Conservation (phyloP, 208 protist genomes). For the Leishmania amazonensis region DNA sequence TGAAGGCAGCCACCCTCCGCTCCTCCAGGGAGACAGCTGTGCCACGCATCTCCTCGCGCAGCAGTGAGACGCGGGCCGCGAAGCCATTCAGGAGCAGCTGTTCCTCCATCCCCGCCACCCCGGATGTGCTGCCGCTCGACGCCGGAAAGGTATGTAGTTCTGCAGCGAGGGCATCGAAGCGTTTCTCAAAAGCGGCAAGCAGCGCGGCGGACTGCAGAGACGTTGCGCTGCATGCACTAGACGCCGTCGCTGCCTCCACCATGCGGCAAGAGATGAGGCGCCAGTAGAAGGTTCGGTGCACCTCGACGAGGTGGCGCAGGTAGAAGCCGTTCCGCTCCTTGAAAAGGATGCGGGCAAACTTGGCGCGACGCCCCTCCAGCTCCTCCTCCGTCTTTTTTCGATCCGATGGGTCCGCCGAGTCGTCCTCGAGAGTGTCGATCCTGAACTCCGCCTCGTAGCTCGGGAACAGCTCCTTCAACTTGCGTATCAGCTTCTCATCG, state of each 20-base stretch:
- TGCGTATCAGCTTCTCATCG: constrained; percentile 89
- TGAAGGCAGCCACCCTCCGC: constrained; percentile 66
- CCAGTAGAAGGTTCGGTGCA: constrained; percentile 75
- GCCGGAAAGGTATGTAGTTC: constrained; percentile 48
- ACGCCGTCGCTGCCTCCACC: constrained; percentile 3
- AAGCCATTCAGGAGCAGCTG: constrained; percentile 82
- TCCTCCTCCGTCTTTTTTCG: constrained; percentile 33
- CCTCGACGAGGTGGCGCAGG: constrained; percentile 66
- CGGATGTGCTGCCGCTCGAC: background rate
- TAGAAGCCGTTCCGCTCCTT: constrained; percentile 70
- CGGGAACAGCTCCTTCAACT: constrained; percentile 92
- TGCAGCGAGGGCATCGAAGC: constrained; percentile 71
- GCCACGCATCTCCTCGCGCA: constrained; percentile 38
- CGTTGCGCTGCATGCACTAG: background rate
- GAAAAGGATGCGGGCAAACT: constrained; percentile 78
- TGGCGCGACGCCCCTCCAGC: constrained; percentile 46
- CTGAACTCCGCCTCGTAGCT: constrained; percentile 93
- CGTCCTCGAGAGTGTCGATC: constrained; percentile 41
- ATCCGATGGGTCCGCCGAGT: constrained; percentile 25
- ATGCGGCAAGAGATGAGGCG: constrained; percentile 48
- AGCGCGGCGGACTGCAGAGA: constrained; percentile 19
- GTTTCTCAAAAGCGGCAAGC: constrained; percentile 47
- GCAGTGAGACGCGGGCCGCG: constrained; percentile 52
- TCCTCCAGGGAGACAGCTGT: constrained; percentile 46
- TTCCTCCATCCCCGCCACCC: constrained; percentile 35